Base-by-base conservation (phyloP, 805 yeast genomes). In the Schwanniomyces pseudopolymorphus region DNA sequence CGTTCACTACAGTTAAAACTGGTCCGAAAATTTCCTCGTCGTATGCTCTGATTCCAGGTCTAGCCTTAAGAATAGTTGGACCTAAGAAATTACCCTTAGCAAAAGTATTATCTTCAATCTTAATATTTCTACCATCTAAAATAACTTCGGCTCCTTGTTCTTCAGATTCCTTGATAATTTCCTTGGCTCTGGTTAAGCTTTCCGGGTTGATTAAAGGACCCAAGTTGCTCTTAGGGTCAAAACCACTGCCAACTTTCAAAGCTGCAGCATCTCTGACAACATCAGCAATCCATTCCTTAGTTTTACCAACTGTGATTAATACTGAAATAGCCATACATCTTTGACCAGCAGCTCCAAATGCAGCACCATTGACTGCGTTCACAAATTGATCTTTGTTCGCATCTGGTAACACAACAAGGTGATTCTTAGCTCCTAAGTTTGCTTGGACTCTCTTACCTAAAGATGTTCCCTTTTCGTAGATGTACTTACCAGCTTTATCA, bases 301-400 rank as follows among this genome's bases (percentile, higher is more conserved):
- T 74, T 50, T 76, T 72, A 35, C 90, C 90, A 20, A 86, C 89
- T 16, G 88, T 79, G 42, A 85, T 87, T 51, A 86, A 72, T 28
- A 83, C 87, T 19, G 87, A 83, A 44, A 86, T 81, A 9, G 89
- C 87, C 87, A 85, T 82, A 69, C 92, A 85, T 61, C 90, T 80
- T 74, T 85, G 92, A 51, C 91, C 92, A 16, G 91, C 90, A 43
- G 91, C 90, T 26, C 91, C 89, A 64, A 85, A 85, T 20, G 89
- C 87, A 44, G 91, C 89, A 42, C 89, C 86, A 48, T 75, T 82
- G 40, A 85, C 69, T 45, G 87, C 84, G 60, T 80, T 82, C 55
- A 85, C 69, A 41, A 87, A 78, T 51, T 80, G 80, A 50, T 70
- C 66, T 64, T 81, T 79, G 67, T 83, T 79, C 40, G 89, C 89